Percentiles rank a stretch among this genome's conserved stretches.
phyloP scores from a whole-genome alignment of 2,329 filamentous ascomycete species.

The Colletotrichum filicis region DNA sequence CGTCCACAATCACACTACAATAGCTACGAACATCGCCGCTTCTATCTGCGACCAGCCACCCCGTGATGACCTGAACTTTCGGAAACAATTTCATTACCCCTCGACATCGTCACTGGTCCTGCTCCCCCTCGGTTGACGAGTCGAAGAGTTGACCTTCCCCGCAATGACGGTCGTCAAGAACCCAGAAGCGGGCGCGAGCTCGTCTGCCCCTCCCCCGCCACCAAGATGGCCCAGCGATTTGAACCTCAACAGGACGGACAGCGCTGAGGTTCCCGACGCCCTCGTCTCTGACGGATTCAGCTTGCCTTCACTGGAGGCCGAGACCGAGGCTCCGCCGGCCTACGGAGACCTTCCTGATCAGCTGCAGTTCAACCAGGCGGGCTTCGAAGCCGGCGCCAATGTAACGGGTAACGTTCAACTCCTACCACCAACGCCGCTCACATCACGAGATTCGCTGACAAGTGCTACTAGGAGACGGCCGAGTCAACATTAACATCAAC shows the following conservation, averaged over 20 bases:
- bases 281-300: constrained; percentile 52
- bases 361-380: constrained; percentile 69
- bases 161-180: constrained; percentile 31
- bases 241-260: constrained; percentile 32
- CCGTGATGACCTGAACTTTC: constrained; percentile 12
- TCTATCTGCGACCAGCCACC: not conserved
- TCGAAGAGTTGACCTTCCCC: not conserved
- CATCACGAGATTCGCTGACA: constrained; percentile 32
- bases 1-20: not conserved
- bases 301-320: constrained; percentile 52
- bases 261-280: constrained; percentile 43
- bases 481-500: constrained; percentile 83
- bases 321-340: constrained; percentile 61
- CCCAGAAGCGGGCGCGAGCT: constrained; percentile 21
- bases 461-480: constrained; percentile 71
- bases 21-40: not conserved
- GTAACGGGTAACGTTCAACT: constrained; percentile 58
- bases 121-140: not conserved
- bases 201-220: constrained; percentile 26
- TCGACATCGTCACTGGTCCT: constrained; percentile 2
- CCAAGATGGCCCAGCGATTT: constrained; percentile 10
- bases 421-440: not conserved
- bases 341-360: constrained; percentile 69
- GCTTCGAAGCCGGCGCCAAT: constrained; percentile 70
- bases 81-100: too few species aligned